Conservation (phyloP, 495 filamentous ascomycete species). For the Viridothelium virens region DNA sequence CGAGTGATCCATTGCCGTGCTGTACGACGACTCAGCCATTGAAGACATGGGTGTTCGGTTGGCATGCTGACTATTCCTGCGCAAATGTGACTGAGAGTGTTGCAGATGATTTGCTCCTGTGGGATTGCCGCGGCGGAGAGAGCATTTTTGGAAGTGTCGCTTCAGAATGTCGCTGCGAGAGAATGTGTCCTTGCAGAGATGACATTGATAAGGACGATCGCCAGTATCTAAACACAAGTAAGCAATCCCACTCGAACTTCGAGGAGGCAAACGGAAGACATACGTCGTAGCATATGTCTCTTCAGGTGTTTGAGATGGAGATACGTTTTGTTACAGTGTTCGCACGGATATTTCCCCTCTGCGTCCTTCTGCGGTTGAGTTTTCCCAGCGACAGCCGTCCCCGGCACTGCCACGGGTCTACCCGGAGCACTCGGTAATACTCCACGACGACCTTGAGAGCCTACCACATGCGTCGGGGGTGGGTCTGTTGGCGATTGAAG, state of each 20-base stretch:
- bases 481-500: slow-evolving; percentile 15
- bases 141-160: slow-evolving; percentile 97
- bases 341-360: slow-evolving; percentile 94
- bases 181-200: slow-evolving; percentile 96
- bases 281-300: slow-evolving; percentile 87
- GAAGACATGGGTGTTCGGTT: not conserved
- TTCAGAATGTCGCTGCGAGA: slow-evolving; percentile 97
- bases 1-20: not conserved
- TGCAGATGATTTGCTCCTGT: slow-evolving; percentile 82
- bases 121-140: slow-evolving; percentile 86
- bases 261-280: slow-evolving; percentile 40
- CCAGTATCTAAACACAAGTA: slow-evolving; percentile 63
- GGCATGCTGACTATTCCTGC: not conserved
- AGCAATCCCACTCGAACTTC: slow-evolving; percentile 24
- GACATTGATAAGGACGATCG: slow-evolving; percentile 93
- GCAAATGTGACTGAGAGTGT: slow-evolving; percentile 1
- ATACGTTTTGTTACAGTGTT: slow-evolving; percentile 95
- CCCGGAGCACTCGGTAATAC: slow-evolving; percentile 87
- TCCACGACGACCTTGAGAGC: slow-evolving; percentile 80
- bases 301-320: slow-evolving; percentile 96
- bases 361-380: slow-evolving; percentile 76
- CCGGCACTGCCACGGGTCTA: slow-evolving; percentile 57
- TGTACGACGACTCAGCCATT: slow-evolving; percentile 3
- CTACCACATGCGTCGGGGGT: slow-evolving; percentile 78
- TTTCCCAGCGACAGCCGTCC: slow-evolving; percentile 53